These are phyloP conservation scores for Amphibolis antarctica DNA, from an alignment of 106 monocot genomes.

Conservation along the genomic window DNA sequence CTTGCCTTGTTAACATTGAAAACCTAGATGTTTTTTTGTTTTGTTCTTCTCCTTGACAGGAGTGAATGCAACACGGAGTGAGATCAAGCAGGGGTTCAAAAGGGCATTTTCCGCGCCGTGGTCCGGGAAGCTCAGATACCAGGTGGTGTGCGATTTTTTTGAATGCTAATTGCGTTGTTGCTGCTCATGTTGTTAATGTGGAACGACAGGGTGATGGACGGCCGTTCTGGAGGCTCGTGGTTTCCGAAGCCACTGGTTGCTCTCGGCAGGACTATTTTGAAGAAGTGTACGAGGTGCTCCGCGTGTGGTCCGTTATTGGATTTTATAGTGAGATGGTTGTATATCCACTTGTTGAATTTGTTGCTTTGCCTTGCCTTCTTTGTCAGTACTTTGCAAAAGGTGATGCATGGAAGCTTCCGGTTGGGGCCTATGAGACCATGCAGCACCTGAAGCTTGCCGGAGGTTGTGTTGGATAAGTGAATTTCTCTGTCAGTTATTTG, in stretches of 20 bases:
- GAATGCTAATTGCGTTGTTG: neutral
- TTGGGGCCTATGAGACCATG: constrained; percentile 52
- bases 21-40: neutral
- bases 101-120: constrained; percentile 56
- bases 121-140: constrained; percentile 79
- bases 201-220: constrained; percentile 69
- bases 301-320: neutral
- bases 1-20: neutral
- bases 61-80: constrained; percentile 26
- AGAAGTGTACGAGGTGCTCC: constrained; percentile 77
- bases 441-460: constrained; percentile 53
- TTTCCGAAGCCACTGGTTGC: constrained; percentile 83
- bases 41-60: constrained; percentile 18
- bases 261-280: constrained; percentile 62
- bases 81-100: constrained; percentile 61
- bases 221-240: constrained; percentile 74
- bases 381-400: constrained; percentile 72
- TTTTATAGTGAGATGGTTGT: neutral
- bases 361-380: neutral
- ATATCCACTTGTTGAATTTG: neutral
- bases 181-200: constrained; percentile 3
- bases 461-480: constrained; percentile 36
- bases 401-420: constrained; percentile 76
- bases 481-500: neutral
- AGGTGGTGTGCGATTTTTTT: constrained; percentile 29